These are phyloP conservation scores for Fusarium incarnatum DNA, from an alignment of 2,329 filamentous ascomycete genomes.

Conservation along the genomic window DNA sequence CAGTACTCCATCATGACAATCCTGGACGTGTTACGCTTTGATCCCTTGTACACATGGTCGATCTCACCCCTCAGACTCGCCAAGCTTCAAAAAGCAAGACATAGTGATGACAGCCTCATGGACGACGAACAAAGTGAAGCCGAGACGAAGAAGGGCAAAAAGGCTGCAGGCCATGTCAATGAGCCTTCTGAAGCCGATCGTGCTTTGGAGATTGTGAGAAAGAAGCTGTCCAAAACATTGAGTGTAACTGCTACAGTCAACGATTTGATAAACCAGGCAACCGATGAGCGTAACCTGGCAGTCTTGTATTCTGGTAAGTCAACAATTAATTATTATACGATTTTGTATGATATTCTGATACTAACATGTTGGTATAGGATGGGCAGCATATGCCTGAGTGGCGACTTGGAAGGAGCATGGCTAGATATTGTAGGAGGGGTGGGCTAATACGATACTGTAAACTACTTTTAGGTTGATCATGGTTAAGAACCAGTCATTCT, in stretches of 20 bases:
- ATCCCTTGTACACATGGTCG: constrained; percentile 96
- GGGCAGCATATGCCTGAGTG: constrained; percentile 60
- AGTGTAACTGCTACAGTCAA: constrained; percentile 97
- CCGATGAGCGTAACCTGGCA: constrained; percentile 91
- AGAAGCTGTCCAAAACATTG: constrained; percentile 93
- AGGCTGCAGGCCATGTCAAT: constrained; percentile 57
- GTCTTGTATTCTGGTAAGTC: constrained; percentile 82
- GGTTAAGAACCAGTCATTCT: neutral
- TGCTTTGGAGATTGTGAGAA: constrained; percentile 90
- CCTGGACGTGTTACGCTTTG: constrained; percentile 96
- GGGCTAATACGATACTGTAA: neutral
- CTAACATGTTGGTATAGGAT: constrained; percentile 52
- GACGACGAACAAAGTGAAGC: constrained; percentile 56
- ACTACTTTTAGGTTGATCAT: neutral
- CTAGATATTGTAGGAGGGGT: neutral
- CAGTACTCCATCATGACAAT: constrained; percentile 99
- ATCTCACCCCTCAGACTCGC: constrained; percentile 77
- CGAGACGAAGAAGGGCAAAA: constrained; percentile 56
- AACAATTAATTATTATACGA: neutral
- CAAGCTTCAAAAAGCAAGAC: constrained; percentile 72
- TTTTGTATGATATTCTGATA: neutral
- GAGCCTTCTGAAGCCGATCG: constrained; percentile 84
- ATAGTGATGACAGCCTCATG: constrained; percentile 57
- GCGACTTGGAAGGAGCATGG: neutral
- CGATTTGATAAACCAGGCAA: constrained; percentile 95